Base-by-base conservation (phyloP, 352 stramenopile species). In the Salisapilia sapeloensis region DNA sequence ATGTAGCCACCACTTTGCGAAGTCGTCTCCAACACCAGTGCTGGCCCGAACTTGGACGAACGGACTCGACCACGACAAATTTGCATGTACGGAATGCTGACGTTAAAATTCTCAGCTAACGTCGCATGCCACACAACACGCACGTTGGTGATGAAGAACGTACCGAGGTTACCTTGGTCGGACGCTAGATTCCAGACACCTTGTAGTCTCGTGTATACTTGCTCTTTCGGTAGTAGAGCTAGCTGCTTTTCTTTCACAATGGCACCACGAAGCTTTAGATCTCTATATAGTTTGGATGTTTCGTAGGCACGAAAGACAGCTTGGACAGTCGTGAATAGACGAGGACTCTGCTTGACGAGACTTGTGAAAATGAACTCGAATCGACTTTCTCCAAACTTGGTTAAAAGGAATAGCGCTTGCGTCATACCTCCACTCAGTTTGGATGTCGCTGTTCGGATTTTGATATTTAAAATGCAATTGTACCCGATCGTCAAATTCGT, bases 351-450 rank as follows among this genome's bases (percentile, higher is more conserved):
- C 42, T 92, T 94, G 2, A 96, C 84, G 14, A 96, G 64, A 44
- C 63, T 91, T 37, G 85, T 96, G 53, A 96, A 96, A 42, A 96
- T 90, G 54, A 96, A 96, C 55, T 96, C 85, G 41, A 93, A 96
- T 19, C 75, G 60, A 18, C 43, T 71, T 36, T 66, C 71, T 17
- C 66, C 58, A 40, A 85, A 93, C 50, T 92, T 93, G 48, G 76
- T 87, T 60, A 93, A 87, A 32, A 96, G 58, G 45, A 82, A 96
- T 37, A 96, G 61, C 23, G 85, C 85, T 51, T 95, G 81, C 11
- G 81, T 94, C n/a, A n/a, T n/a, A 24, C 63, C 77, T 16, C 84
- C 85, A n/a, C 80, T 57, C 33, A 96, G 48, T 35, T 87, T 93
- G 25, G 74, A 93, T 27, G 60, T 87, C 11, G 82, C 82, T 7